Conservation (phyloP, 805 yeast genomes). For the Saturnispora zaruensis region DNA sequence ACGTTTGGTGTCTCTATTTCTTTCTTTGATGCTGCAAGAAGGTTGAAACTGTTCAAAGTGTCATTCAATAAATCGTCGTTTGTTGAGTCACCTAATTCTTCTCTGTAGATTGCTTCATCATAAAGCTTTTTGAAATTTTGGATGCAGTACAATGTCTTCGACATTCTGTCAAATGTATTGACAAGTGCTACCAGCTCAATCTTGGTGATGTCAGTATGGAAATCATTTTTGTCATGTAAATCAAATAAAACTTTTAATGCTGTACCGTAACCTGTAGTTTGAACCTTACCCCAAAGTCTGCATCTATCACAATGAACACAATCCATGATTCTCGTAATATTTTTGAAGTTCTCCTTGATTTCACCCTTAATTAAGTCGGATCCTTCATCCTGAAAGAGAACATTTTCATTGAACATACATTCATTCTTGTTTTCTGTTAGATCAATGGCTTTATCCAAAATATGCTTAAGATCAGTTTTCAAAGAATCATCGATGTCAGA, state of each 20-base stretch:
- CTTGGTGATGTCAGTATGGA: conserved; percentile 40
- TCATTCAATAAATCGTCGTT: neutral
- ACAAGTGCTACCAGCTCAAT: conserved; percentile 84
- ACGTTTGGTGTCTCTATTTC: conserved; percentile 16
- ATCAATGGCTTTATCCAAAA: conserved; percentile 24
- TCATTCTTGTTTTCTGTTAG: conserved; percentile 18
- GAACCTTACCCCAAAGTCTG: conserved; percentile 96
- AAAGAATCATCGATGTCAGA: conserved; percentile 21
- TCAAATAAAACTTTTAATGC: conserved; percentile 88
- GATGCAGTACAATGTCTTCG: conserved; percentile 73
- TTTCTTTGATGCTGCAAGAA: neutral
- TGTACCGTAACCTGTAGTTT: conserved; percentile 96
- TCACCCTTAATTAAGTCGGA: conserved; percentile 66
- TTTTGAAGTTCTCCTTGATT: conserved; percentile 75
- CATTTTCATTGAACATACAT: conserved; percentile 37
- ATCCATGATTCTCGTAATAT: conserved; percentile 90
- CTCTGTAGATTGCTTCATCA: conserved; percentile 24
- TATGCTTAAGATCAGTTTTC: conserved; percentile 26
- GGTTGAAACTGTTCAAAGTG: conserved; percentile 1
- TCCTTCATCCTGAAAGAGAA: conserved; percentile 37
- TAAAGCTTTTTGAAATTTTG: conserved; percentile 59
- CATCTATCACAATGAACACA: conserved; percentile 99
- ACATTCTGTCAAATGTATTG: conserved; percentile 86
- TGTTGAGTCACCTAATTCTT: conserved; percentile 19
- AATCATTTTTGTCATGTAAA: conserved; percentile 40